Percentiles rank a stretch among this genome's conserved stretches.
These are phyloP conservation scores for Diplosphaera chodatii DNA, from an alignment of 139 green algal genomes.

Conservation along the genomic window DNA sequence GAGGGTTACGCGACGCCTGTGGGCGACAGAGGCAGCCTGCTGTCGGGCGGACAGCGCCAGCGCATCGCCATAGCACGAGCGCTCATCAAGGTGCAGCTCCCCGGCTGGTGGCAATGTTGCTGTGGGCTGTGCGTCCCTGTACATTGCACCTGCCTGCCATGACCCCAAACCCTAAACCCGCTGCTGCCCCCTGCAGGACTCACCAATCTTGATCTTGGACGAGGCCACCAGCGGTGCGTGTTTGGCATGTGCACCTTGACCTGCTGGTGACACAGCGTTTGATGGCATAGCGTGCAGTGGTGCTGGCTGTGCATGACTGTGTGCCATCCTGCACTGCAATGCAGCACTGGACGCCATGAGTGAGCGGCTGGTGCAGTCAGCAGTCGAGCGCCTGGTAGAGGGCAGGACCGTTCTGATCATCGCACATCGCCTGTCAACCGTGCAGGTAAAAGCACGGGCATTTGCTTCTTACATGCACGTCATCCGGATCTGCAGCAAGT, in stretches of 20 bases:
- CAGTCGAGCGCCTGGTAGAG: constrained; percentile 39
- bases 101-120: no score
- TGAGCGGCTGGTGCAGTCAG: constrained; percentile 46
- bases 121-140: no score
- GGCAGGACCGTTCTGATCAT: constrained; percentile 57
- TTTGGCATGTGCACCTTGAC: no score
- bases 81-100: constrained; percentile 48
- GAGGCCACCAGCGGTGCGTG: constrained; percentile 38
- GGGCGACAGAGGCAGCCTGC: constrained; percentile 36
- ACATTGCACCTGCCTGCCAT: no score
- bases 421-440: constrained; percentile 64
- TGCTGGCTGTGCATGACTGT: no score
- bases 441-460: no score
- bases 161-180: no score
- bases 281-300: no score
- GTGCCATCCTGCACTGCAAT: no score
- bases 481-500: no score
- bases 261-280: no score
- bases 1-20: constrained; percentile 58
- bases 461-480: no score
- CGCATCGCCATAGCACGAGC: constrained; percentile 74
- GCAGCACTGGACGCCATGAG: constrained; percentile 39
- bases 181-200: constrained; percentile 28
- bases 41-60: constrained; percentile 74
- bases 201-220: constrained; percentile 60